Evolutionary conservation across 2,329 filamentous ascomycete species (phyloP).

Genomic region (Sordariomycetes sp.): DNA sequence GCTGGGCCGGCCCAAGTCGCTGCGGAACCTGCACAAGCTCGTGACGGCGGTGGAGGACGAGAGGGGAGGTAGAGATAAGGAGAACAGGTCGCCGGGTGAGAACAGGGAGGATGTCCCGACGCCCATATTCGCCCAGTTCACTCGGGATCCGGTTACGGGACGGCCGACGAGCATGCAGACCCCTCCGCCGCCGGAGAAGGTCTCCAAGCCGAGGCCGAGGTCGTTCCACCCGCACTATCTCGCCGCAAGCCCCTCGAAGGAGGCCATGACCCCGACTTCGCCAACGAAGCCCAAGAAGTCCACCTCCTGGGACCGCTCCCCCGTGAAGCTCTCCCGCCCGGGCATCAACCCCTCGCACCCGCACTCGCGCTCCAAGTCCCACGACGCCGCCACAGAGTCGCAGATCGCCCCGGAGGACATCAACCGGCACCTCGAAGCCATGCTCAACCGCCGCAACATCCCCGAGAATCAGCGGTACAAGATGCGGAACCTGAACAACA

Average conservation of each 20-base stretch:
- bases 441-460: slow-evolving; percentile 80
- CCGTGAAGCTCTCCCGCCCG: slow-evolving; percentile 28
- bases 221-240: slow-evolving; percentile 32
- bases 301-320: slow-evolving; percentile 14
- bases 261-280: not conserved
- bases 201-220: slow-evolving; percentile 34
- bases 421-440: slow-evolving; percentile 46
- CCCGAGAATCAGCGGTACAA: slow-evolving; percentile 89
- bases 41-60: slow-evolving; percentile 16
- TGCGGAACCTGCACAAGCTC: slow-evolving; percentile 51
- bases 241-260: not conserved
- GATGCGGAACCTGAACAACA: slow-evolving; percentile 80
- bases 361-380: slow-evolving; percentile 4
- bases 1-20: slow-evolving; percentile 63
- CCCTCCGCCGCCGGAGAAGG: slow-evolving; percentile 11
- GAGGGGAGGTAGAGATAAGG: slow-evolving; percentile 55
- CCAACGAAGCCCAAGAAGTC: slow-evolving; percentile 16
- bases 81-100: slow-evolving; percentile 58
- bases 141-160: slow-evolving; percentile 11
- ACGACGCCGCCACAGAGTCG: not conserved
- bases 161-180: slow-evolving; percentile 15
- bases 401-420: slow-evolving; percentile 43
- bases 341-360: slow-evolving; percentile 26
- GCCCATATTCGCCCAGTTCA: slow-evolving; percentile 75
- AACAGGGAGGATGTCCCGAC: slow-evolving; percentile 28